Conservation (phyloP, 2,329 filamentous ascomycete species). For the Botrytis cinerea region DNA sequence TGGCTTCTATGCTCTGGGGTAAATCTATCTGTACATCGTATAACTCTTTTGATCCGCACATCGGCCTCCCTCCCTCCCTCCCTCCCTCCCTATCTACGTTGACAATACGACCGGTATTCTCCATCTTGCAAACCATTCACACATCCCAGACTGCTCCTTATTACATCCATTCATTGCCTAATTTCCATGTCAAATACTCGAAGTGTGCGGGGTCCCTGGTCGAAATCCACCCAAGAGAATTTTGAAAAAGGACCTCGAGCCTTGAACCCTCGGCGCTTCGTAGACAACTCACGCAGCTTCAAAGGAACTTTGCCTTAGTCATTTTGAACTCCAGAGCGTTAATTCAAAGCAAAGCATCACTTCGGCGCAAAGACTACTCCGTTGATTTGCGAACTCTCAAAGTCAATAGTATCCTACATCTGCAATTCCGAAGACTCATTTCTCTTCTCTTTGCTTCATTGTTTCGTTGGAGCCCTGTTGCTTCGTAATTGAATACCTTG, state of each 20-base stretch:
- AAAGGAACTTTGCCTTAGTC: neutral
- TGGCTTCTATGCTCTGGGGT: neutral
- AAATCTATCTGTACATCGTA: neutral
- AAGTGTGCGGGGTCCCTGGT: conserved; percentile 26
- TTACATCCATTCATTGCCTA: conserved; percentile 3
- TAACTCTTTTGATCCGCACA: neutral
- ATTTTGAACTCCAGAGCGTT: conserved; percentile 1
- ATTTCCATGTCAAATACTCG: conserved; percentile 20
- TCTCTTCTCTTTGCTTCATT: neutral
- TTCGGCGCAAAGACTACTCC: conserved; percentile 2
- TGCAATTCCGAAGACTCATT: neutral
- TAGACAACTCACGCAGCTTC: conserved; percentile 24
- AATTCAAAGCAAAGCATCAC: neutral
- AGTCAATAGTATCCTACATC: neutral
- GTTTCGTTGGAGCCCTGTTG: conserved; percentile 1
- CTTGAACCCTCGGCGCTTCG: conserved; percentile 26
- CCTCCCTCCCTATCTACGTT: neutral
- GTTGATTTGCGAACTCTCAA: conserved; percentile 11
- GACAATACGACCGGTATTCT: neutral
- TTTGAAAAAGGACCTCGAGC: conserved; percentile 16
- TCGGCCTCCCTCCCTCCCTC: no score
- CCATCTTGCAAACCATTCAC: neutral
- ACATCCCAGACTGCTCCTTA: neutral
- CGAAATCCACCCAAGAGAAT: conserved; percentile 20
- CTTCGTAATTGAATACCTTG: conserved; percentile 18